Evolutionary conservation across 2,329 filamentous ascomycete species (phyloP), one percentile per base, ranked within the genome.

Genomic region (Fusarium subtropicale): DNA sequence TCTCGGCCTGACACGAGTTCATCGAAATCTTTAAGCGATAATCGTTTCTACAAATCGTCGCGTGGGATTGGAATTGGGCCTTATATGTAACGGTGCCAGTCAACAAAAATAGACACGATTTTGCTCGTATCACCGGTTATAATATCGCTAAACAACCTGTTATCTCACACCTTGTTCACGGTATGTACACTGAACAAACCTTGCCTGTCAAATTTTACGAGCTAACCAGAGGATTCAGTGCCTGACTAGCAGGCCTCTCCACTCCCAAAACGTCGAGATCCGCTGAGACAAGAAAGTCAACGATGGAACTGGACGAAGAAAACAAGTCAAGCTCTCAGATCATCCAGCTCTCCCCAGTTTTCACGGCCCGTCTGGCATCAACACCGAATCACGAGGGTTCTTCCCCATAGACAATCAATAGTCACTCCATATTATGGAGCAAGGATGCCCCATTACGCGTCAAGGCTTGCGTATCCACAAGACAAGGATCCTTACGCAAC

Each of bases 401-500:
- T 38, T 47, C 60, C 46, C 53, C 60, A 33, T 42, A 64, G 15
- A 65, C 16, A 52, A 22, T 41, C 34, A n/a, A 51, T 30, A 28
- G 30, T 11, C n/a, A 15, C 36, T 31, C 28, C n/a, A 30, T 20
- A 18, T 22, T n/a, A 31, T 16, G 7, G n/a, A 41, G 13, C 48
- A 39, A 41, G 48, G 48, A 52, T 52, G 48, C 15, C 13, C n/a
- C 34, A 65, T 41, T 65, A 65, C 62, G 62, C 62, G 60, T 65
- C 62, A 65, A 46, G 6, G 12, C 30, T 47, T 7, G 30, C 34
- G 24, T 60, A 38, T 47, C 62, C 62, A 65, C 62, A 16, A 3
- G 20, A 22, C 60, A 31, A 45, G 60, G 58, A 64, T 64, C 33
- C 10, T 56, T 63, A 62, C 60, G 57, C 60, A 59, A 52, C 61